Base-by-base conservation (phyloP, 2,329 filamentous ascomycete species). In the Trichophyton rubrum region DNA sequence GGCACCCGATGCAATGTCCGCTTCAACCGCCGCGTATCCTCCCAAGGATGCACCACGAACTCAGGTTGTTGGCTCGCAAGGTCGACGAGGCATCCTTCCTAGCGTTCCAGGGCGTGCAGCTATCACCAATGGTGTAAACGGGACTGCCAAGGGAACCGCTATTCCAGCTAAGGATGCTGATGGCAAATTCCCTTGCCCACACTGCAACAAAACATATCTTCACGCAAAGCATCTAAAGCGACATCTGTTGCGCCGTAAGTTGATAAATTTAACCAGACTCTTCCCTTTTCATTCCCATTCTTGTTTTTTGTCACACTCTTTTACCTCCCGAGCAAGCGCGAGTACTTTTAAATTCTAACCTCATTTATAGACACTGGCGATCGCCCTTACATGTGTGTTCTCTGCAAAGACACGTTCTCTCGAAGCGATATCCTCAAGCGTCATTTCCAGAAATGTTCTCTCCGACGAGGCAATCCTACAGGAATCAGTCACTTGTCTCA, bases 391-490 rank as follows among this genome's bases (percentile, higher is more conserved):
- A 95, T 95, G 85, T 99, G 93, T 77, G 89, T 95, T 66, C 81
- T 99, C 58, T 99, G 93, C 80, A 90, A 93, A 74, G 93, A 97
- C 75, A 97, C 91, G 38, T 99, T 99, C 77, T 96, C 90, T 56
- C 87, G 93, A 73, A 96, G 90, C 80, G 93, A 99, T 72, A 97
- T 99, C 66, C 79, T 99, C 69, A 99, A 99, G 81, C 89, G 93
- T 66, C 93, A 99, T 78, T 99, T 97, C 77, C 91, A 96, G 75
- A 99, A 99, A 80, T 99, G 93, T 78, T 96, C 93, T 43, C 90
- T 96, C 66, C 86, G 93, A 69, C 87, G 93, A 72, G 93, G 93
- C 62, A 97, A 97, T 76, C 92, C 93, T 60, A 96, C 90, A 15
- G 91, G 91, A 68, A 90, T 90, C 64, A 96, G 89, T 71, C 93